Evolutionary conservation across 2,329 filamentous ascomycete species (phyloP).

Genomic region (Allantophomopsis cytisporea): DNA sequence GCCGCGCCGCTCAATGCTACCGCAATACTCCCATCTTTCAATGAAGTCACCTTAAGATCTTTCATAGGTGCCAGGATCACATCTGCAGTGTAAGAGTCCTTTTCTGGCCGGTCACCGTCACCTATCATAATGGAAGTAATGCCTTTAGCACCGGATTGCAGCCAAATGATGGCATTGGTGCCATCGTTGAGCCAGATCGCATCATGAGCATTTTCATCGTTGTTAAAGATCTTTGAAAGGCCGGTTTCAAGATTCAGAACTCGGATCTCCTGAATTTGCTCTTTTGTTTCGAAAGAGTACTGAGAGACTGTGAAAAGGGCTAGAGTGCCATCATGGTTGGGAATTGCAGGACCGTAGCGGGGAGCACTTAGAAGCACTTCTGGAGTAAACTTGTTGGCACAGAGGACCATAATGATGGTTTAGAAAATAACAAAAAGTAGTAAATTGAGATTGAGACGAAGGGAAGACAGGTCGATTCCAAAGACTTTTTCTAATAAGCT

Average conservation of each 20-base stretch:
- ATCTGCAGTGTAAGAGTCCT: slow-evolving; percentile 6
- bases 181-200: slow-evolving; percentile 52
- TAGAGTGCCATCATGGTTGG: slow-evolving; percentile 52
- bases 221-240: slow-evolving; percentile 49
- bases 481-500: too few relatives aligned
- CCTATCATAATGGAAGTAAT: too few relatives aligned
- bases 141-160: too few relatives aligned
- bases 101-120: background rate
- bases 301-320: slow-evolving; percentile 57
- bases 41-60: slow-evolving; percentile 41
- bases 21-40: slow-evolving; percentile 34
- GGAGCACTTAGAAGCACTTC: slow-evolving; percentile 66
- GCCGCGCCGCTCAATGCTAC: slow-evolving; percentile 50
- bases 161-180: too few relatives aligned
- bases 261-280: slow-evolving; percentile 53
- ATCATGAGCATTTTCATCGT: slow-evolving; percentile 52
- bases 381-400: slow-evolving; percentile 59
- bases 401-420: slow-evolving; percentile 47
- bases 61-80: slow-evolving; percentile 23
- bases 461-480: too few relatives aligned
- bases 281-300: slow-evolving; percentile 69
- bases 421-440: too few relatives aligned
- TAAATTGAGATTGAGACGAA: too few relatives aligned
- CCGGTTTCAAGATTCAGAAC: slow-evolving; percentile 57
- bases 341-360: slow-evolving; percentile 55